phyloP scores from a whole-genome alignment of 768 basidiomycete genomes.

The Mycena alexandri region DNA sequence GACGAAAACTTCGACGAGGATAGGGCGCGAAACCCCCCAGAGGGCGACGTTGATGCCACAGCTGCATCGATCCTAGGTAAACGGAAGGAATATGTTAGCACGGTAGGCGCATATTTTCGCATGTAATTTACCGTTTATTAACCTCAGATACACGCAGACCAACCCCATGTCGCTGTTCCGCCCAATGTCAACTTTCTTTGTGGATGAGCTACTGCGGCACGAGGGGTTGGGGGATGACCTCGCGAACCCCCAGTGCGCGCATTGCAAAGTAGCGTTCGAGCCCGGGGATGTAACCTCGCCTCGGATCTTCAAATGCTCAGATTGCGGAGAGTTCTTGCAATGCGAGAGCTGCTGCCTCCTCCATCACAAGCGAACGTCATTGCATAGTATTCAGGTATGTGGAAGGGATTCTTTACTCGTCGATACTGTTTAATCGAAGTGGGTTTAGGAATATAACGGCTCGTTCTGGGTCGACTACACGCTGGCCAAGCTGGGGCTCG shows the following conservation, averaged over 20 bases:
- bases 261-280: background rate
- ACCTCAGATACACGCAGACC: background rate
- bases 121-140: no score
- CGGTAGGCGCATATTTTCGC: background rate
- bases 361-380: background rate
- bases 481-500: constrained; percentile 25
- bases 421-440: no score
- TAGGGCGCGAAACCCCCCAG: background rate
- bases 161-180: background rate
- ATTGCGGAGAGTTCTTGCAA: constrained; percentile 22
- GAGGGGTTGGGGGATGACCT: constrained; percentile 6
- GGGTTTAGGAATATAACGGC: constrained; percentile 31
- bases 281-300: background rate
- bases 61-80: background rate
- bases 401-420: no score
- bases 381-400: constrained; percentile 16
- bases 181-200: background rate
- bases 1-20: background rate
- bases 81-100: background rate
- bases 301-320: constrained; percentile 11
- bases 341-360: constrained; percentile 7
- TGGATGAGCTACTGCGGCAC: constrained; percentile 6
- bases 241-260: background rate
- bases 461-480: constrained; percentile 21
- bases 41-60: no score